Evolutionary conservation across 495 filamentous ascomycete species (phyloP), one percentile per base, ranked within the genome.

Genomic region (Aspergillus carlsbadensis): DNA sequence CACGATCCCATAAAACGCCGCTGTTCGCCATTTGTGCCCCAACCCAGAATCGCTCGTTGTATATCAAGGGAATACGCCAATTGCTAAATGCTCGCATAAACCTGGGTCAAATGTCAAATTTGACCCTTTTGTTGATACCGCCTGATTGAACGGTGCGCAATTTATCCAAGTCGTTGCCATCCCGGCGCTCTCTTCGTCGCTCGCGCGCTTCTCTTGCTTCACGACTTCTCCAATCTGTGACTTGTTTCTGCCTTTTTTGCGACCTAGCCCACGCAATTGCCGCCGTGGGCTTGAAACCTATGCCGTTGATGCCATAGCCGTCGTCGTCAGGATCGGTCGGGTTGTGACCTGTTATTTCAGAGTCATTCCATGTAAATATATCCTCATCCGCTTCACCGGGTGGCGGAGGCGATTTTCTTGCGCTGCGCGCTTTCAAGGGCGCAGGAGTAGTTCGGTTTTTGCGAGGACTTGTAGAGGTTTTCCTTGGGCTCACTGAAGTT

Each of bases 221-320:
- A 3, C 93, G 79, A 52, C 79, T 85, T 65, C 82, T 85, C 79
- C 93, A 98, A 45, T 96, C 90, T 45, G 83, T 81, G 42, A 98
- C 78, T 71, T 98, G 93, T 70, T 88, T 85, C 63, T 84, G 81
- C 56, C 92, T 79, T 67, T 84, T 88, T 67, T 91, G 83, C 6
- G 82, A 78, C 52, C 93, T 78, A 22, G 84, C 84, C 68, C 89
- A 86, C 1, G 91, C 92, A 29, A 92, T 84, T 31, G 88, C 88
- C 15, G 92, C 81, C 8, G 91, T 97, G 0, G 93, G 93, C 59
- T 84, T 87, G 71, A 96, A 97, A 1, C 92, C 93, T 64, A 98
- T 87, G 13, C 93, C 93, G 69, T 95, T 90, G 59, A 91, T 89
- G 35, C 88, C 88, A 34, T 88, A 88, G 22, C 88, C 88, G 69